Conservation (phyloP, 2,329 filamentous ascomycete genomes). For the Dactylonectria estremocensis region DNA sequence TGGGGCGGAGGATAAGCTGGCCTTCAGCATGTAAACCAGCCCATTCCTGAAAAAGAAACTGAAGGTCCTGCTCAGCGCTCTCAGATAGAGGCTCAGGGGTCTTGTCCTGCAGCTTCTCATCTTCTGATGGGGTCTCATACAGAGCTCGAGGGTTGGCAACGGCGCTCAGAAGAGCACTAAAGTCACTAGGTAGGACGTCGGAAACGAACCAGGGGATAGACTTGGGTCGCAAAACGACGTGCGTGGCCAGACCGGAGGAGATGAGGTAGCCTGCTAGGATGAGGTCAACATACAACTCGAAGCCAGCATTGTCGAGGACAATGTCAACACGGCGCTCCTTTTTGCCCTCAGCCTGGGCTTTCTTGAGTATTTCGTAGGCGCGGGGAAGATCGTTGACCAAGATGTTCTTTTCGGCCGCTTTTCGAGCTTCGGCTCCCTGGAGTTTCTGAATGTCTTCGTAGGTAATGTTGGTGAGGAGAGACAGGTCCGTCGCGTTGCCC, state of each 20-base stretch:
- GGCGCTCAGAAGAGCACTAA: slow-evolving; percentile 83
- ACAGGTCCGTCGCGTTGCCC: slow-evolving; percentile 97
- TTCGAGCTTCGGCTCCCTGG: slow-evolving; percentile 89
- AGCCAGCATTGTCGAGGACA: slow-evolving; percentile 96
- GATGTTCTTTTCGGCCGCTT: slow-evolving; percentile 92
- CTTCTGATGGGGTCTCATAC: slow-evolving; percentile 82
- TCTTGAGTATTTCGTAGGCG: slow-evolving; percentile 79
- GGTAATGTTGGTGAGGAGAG: slow-evolving; percentile 88
- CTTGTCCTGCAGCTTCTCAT: slow-evolving; percentile 71
- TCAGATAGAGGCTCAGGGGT: slow-evolving; percentile 75
- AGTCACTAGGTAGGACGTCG: slow-evolving; percentile 91
- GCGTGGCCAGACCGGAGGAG: slow-evolving; percentile 86
- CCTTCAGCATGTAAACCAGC: slow-evolving; percentile 85
- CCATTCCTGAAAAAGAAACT: slow-evolving; percentile 89
- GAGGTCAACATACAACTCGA: slow-evolving; percentile 96
- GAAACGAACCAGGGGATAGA: slow-evolving; percentile 98
- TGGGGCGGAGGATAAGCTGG: slow-evolving; percentile 85
- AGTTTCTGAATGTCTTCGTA: slow-evolving; percentile 98
- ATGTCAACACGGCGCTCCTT: slow-evolving; percentile 88
- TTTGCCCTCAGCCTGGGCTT: slow-evolving; percentile 74
- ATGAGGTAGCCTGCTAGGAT: slow-evolving; percentile 93
- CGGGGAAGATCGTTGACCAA: slow-evolving; percentile 85
- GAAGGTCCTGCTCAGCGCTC: slow-evolving; percentile 76
- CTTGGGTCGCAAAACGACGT: slow-evolving; percentile 92
- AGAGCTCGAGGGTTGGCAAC: slow-evolving; percentile 84